These are phyloP conservation scores for Acer yangbiense DNA, from an alignment of 345 rosid genomes.

Conservation along the genomic window DNA sequence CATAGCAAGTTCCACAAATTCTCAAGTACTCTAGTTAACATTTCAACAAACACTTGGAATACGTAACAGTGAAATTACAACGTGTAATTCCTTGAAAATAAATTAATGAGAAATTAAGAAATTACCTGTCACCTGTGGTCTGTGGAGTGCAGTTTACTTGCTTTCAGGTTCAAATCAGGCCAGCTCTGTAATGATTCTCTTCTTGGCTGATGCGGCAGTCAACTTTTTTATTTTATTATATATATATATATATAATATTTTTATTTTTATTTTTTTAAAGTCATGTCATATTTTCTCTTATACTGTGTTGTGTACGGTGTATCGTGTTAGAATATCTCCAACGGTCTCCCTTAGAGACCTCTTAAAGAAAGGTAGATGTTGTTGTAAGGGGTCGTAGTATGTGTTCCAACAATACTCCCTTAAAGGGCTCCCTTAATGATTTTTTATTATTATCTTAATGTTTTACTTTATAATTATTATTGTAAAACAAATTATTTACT, in stretches of 20 bases:
- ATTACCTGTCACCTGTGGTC: neutral
- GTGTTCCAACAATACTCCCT: too few relatives aligned
- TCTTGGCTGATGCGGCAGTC: conserved; percentile 13
- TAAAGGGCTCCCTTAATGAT: too few relatives aligned
- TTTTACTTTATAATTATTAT: too few relatives aligned
- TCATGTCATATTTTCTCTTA: neutral
- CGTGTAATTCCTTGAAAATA: too few relatives aligned
- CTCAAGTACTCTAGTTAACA: neutral
- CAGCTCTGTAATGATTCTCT: conserved; percentile 24
- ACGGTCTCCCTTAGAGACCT: too few relatives aligned
- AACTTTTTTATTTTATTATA: neutral
- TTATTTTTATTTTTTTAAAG: neutral
- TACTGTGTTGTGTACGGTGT: neutral
- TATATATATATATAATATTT: too few relatives aligned
- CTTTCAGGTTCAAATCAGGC: conserved; percentile 32
- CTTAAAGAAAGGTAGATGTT: too few relatives aligned
- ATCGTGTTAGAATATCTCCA: neutral
- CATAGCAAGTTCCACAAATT: too few relatives aligned
- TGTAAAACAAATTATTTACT: too few relatives aligned
- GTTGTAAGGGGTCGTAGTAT: too few relatives aligned
- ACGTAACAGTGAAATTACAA: neutral
- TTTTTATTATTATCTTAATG: too few relatives aligned
- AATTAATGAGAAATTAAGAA: neutral
- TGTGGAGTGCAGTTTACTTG: neutral
- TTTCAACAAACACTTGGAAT: neutral